Evolutionary conservation across 306 rosid species (phyloP), one percentile per base, ranked within the genome.

Genomic region (Datisca glomerata): DNA sequence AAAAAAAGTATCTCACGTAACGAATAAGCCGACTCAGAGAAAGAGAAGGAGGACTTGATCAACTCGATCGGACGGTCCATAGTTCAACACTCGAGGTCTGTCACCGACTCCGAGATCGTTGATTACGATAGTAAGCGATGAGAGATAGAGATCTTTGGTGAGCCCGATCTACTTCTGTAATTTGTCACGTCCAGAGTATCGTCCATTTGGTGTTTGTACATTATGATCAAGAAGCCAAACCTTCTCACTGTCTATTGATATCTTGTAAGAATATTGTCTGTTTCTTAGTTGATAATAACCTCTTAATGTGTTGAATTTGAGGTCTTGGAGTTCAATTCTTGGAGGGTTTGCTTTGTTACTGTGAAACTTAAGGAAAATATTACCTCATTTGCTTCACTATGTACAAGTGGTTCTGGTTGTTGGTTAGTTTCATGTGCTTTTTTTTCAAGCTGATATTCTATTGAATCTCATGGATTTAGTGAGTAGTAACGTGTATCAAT

Each of bases 21-120:
- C n/a, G n/a, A n/a, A n/a, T n/a, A n/a, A n/a, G 66, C 73, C 37
- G 81, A 65, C 27, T 66, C 77, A 2, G 74, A 70, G 61, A 70
- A 66, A 59, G 78, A 70, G 58, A 70, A 62, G 51, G 78, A 66
- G 49, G 78, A 70, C 7, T 70, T 74, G 82, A 75, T 70, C 68
- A 75, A 67, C 55, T 66, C 78, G 18, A 63, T 75, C 21, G 83
- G 83, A 1, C 60, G 74, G 43, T 70, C 69, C 33, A 75, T 75
- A 41, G 78, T 75, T 22, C 78, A 70, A 64, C 78, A 70, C 37
- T 75, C 83, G 25, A 59, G 72, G 54, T 75, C 83, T 21, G 72
- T 75, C 45, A 70, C 78, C 14, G 78, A 70, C 34, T 63, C 69
- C 12, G 82, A 75, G 51, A 58, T 75, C 28, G 67, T 75, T 20